These are phyloP conservation scores for Cyberlindnera saturnus DNA, from an alignment of 805 yeast genomes.

Conservation along the genomic window DNA sequence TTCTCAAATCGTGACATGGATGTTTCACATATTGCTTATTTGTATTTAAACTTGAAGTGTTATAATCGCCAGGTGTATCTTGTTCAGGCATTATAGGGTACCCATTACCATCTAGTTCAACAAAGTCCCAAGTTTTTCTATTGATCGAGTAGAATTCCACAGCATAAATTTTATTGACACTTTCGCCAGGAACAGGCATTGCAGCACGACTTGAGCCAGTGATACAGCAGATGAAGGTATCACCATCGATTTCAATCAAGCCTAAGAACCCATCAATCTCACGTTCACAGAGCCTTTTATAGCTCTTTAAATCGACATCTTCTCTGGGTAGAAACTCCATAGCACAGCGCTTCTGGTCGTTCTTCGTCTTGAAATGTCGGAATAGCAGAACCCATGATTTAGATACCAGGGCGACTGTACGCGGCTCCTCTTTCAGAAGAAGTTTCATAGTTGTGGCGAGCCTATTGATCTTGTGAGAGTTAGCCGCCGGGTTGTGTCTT, in stretches of 20 bases:
- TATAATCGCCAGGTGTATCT: slow-evolving; percentile 11
- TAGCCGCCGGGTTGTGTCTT: neutral
- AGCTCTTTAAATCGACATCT: slow-evolving; percentile 32
- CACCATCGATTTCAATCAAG: slow-evolving; percentile 59
- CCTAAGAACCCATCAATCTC: slow-evolving; percentile 73
- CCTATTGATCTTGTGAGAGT: neutral
- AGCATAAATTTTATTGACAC: slow-evolving; percentile 71
- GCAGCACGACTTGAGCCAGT: slow-evolving; percentile 78
- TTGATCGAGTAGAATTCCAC: slow-evolving; percentile 83
- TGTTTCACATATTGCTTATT: slow-evolving; percentile 25
- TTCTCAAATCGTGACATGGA: slow-evolving; percentile 78
- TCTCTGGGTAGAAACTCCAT: slow-evolving; percentile 41
- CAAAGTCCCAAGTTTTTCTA: slow-evolving; percentile 71
- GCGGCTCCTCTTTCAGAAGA: slow-evolving; percentile 27
- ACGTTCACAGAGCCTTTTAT: slow-evolving; percentile 36
- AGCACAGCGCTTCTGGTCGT: slow-evolving; percentile 33
- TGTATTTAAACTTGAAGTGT: slow-evolving; percentile 7
- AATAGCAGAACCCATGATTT: slow-evolving; percentile 40
- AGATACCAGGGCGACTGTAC: slow-evolving; percentile 39
- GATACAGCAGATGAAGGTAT: slow-evolving; percentile 72
- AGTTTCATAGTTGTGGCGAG: slow-evolving; percentile 27
- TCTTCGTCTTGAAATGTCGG: slow-evolving; percentile 31
- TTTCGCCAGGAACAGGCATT: slow-evolving; percentile 70
- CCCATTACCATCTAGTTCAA: slow-evolving; percentile 63
- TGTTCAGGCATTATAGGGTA: slow-evolving; percentile 43